Conservation (phyloP, 306 rosid species). For the Gastrolobium villosum region DNA sequence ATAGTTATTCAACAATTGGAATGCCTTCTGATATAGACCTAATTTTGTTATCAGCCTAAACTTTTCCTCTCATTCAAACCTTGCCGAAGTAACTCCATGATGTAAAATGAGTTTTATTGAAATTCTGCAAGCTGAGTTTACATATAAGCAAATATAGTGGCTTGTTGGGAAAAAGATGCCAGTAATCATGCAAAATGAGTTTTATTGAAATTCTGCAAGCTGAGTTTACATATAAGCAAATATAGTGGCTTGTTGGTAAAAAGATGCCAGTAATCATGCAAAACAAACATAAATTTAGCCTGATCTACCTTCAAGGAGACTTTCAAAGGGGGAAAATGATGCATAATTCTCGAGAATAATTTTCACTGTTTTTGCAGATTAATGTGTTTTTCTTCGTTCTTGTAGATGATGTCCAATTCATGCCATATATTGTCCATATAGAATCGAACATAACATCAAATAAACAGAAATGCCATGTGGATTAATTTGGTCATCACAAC, state of each 20-base stretch:
- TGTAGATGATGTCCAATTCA: conserved; percentile 36
- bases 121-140: conserved; percentile 31
- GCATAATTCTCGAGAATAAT: conserved; percentile 38
- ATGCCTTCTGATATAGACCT: conserved; percentile 21
- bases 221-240: neutral
- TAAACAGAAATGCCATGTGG: conserved; percentile 43
- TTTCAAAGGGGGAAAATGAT: conserved; percentile 22
- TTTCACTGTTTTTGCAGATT: conserved; percentile 17
- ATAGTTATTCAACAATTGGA: conserved; percentile 29
- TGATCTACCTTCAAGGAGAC: conserved; percentile 16
- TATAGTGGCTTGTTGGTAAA: conserved; percentile 17
- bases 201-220: too few relatives aligned
- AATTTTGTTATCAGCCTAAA: conserved; percentile 24
- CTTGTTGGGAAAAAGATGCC: conserved; percentile 32
- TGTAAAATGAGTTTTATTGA: conserved; percentile 39
- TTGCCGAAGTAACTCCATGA: conserved; percentile 28
- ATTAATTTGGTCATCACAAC: conserved; percentile 33
- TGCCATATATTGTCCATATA: conserved; percentile 33
- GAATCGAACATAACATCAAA: conserved; percentile 45
- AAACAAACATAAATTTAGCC: conserved; percentile 34
- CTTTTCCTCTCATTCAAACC: conserved; percentile 21
- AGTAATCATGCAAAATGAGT: conserved; percentile 27
- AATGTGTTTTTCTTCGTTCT: conserved; percentile 18
- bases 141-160: conserved; percentile 14
- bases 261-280: conserved; percentile 39